A percentile compares a stretch with the other conserved stretches of the same genome.
Evolutionary conservation across 345 rosid species (phyloP).

Genomic region (Salix udensis): DNA sequence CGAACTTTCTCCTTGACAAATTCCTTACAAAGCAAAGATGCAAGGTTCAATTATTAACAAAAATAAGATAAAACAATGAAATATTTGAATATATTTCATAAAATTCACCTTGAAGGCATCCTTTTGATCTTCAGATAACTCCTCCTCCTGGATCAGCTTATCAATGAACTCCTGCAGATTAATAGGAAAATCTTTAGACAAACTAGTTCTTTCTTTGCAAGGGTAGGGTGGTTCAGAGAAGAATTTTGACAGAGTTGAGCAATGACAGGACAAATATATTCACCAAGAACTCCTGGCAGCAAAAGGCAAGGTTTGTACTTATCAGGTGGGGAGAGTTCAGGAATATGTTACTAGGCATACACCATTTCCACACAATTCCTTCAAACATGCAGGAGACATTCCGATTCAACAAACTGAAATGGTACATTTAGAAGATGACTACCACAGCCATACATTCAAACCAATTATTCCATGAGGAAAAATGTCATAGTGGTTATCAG

Average conservation of each 20-base stretch:
- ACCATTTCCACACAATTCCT: conserved; percentile 1
- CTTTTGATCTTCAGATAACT: conserved; percentile 66
- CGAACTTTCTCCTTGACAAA: conserved; percentile 75
- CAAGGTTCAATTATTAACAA: not conserved
- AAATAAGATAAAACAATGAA: not conserved
- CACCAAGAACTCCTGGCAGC: not conserved
- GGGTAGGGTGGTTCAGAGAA: not conserved
- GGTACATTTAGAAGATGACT: not conserved
- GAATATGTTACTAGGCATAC: not conserved
- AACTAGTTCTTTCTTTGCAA: not conserved
- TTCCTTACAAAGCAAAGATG: conserved; percentile 41
- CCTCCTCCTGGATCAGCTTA: conserved; percentile 56
- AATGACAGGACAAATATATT: not conserved
- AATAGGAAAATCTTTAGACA: conserved; percentile 12
- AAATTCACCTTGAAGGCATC: conserved; percentile 71
- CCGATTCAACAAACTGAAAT: not conserved
- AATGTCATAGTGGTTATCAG: not conserved
- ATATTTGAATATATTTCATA: conserved; percentile 6
- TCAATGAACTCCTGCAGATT: conserved; percentile 64
- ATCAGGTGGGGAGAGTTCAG: too few species aligned
- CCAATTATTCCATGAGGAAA: not conserved
- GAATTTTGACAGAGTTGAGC: not conserved
- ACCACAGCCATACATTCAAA: not conserved
- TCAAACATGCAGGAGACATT: not conserved
- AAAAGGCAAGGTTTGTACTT: not conserved